Percentiles rank a stretch among this genome's conserved stretches.
Evolutionary conservation across 345 rosid species (phyloP).

Genomic region (Arabidopsis thaliana): TAIR10.1 NC_003076.8:24771501-24772000

Average conservation of each 20-base stretch:
- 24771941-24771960: background rate
- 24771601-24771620: constrained; percentile 1
- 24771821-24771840: no score
- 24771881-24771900: constrained; percentile 20
- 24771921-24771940: constrained; percentile 3
- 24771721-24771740: background rate
- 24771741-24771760: no score
- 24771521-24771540: background rate
- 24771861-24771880: background rate
- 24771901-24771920: constrained; percentile 10
- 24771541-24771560: background rate
- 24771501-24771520: no score
- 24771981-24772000: background rate
- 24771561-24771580: background rate
- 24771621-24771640: background rate
- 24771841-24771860: background rate
- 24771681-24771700: background rate
- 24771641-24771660: background rate
- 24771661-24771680: background rate
- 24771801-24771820: no score
- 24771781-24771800: background rate
- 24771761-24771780: background rate
- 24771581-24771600: background rate
- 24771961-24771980: background rate
- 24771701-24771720: background rate